Conservation (phyloP, 306 rosid species). For the Malus asiatica region DNA sequence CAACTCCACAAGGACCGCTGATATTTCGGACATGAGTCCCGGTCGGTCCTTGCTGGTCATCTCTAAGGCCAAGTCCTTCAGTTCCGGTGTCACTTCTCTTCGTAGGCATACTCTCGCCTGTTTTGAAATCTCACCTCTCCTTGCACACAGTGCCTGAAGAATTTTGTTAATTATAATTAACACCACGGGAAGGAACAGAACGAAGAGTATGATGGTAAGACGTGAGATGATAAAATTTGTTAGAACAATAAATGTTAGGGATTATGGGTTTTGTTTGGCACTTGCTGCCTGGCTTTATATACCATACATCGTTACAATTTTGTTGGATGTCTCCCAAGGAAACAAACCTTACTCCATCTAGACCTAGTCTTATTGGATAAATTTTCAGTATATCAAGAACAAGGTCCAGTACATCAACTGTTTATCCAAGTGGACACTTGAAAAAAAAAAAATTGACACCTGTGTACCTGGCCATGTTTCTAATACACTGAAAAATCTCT, state of each 20-base stretch:
- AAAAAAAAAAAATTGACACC: too few relatives aligned
- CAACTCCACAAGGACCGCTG: constrained; percentile 51
- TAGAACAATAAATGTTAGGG: not conserved
- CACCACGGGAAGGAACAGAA: not conserved
- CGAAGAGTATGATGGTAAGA: not conserved
- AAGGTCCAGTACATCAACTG: too few relatives aligned
- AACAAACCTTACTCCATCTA: too few relatives aligned
- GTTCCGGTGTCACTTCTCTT: constrained; percentile 20
- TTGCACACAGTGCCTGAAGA: constrained; percentile 59
- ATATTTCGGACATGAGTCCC: constrained; percentile 71
- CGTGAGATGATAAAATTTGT: not conserved
- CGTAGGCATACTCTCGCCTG: constrained; percentile 12
- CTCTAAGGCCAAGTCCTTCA: constrained; percentile 51
- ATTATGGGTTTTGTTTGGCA: not conserved
- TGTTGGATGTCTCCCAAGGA: not conserved
- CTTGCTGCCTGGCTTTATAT: not conserved
- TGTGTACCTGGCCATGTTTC: too few relatives aligned
- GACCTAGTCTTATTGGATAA: too few relatives aligned
- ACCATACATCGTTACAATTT: not conserved
- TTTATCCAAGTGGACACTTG: too few relatives aligned
- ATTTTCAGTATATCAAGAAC: too few relatives aligned
- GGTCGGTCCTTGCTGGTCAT: constrained; percentile 63
- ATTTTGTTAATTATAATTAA: not conserved
- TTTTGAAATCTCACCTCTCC: constrained; percentile 23
- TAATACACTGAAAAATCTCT: too few relatives aligned